phyloP scores from a whole-genome alignment of 257 asterid species.

The Nicotiana knightiana region DNA sequence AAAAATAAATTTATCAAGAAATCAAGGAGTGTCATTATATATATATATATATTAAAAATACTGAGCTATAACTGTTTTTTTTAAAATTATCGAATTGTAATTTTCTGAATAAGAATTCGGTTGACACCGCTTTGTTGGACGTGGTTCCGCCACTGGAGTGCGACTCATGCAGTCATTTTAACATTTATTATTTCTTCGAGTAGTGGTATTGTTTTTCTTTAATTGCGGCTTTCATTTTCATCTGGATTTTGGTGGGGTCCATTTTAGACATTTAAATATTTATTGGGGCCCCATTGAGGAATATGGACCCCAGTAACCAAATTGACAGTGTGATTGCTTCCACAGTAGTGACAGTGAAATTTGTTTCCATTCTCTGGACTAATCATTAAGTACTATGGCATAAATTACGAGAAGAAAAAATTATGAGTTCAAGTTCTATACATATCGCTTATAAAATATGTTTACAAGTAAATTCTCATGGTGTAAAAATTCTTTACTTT shows the following conservation, averaged over 20 bases:
- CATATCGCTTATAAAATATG: too few species aligned
- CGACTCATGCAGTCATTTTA: not conserved
- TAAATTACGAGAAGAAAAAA: too few species aligned
- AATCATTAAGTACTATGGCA: not conserved
- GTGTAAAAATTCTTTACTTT: too few species aligned
- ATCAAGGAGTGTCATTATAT: too few species aligned
- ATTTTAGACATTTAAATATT: not conserved
- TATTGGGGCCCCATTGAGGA: not conserved
- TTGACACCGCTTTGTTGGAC: too few species aligned
- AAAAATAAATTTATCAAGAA: too few species aligned
- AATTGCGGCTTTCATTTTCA: not conserved
- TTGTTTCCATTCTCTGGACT: not conserved
- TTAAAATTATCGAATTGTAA: too few species aligned
- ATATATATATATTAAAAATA: too few species aligned
- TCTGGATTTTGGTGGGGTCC: slow-evolving; percentile 1
- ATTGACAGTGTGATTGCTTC: not conserved
- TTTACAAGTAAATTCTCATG: too few species aligned
- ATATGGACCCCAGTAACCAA: not conserved
- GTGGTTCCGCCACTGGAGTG: not conserved
- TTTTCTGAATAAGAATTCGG: too few species aligned
- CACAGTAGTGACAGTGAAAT: not conserved
- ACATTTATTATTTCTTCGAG: not conserved
- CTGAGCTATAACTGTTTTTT: too few species aligned
- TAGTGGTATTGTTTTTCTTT: not conserved
- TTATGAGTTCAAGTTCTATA: not conserved